Evolutionary conservation across 108 stramenopile genomes (phyloP), one percentile per base, ranked within the genome.

Genomic region (Skeletonema tropicum): DNA sequence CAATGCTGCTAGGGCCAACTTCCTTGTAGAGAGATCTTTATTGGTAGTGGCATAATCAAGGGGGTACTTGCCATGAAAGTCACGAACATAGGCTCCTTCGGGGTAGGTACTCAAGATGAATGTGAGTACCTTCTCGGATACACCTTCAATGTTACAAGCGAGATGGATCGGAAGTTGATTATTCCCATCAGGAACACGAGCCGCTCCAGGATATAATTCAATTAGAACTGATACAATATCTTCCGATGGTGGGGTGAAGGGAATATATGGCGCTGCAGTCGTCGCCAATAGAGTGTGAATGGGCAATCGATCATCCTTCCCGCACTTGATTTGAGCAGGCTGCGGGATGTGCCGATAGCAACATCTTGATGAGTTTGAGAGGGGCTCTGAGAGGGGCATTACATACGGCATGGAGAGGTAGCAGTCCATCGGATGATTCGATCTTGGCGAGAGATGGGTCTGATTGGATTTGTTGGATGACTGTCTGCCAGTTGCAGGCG

Each of bases 41-140:
- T 57, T 62, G 59, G 70, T 19, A 38, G 70, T 31, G 38, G 70
- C 70, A 31, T 57, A 25, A 57, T 70, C 49, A 29, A 70, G 30
- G 3, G 75, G 75, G 21, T 65, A 76, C 45, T 55, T 60, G 10
- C 75, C 75, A 14, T 23, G 17, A 41, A 35, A 49, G 49, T 76
- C 61, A 33, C 68, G 67, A 3, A 32, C 68, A 30, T 76, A 76
- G n/a, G 75, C 75, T 48, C 68, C 75, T 36, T 76, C 75, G 35
- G 75, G 75, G 41, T 76, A 49, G 33, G 61, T 69, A 60, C 75
- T 76, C 10, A 76, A 39, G 30, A 76, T 57, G 25, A 58, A 57
- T 0, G 68, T 76, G 67, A 76, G 68, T 2, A 62, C 26, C 19
- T 60, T 46, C 26, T 76, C 75, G 11, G 68, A 57, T 2, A 69